Conservation (phyloP, 352 stramenopile genomes). For the Phytophthora idaei region DNA sequence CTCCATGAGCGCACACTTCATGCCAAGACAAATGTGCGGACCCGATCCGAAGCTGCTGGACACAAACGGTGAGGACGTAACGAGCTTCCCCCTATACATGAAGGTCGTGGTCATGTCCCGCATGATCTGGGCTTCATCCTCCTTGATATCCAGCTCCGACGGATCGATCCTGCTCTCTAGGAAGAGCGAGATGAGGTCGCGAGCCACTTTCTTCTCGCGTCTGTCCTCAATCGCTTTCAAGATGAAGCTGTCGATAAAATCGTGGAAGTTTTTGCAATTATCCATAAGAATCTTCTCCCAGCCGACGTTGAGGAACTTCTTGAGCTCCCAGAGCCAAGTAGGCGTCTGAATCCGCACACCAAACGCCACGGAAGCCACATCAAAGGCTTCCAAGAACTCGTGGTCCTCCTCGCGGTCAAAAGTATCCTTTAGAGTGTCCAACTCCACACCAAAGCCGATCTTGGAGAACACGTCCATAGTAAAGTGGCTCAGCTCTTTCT, state of each 20-base stretch:
- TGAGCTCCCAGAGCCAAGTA: slow-evolving; percentile 46
- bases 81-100: slow-evolving; percentile 50
- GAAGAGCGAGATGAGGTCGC: slow-evolving; percentile 55
- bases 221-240: slow-evolving; percentile 41
- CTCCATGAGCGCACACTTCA: slow-evolving; percentile 58
- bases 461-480: slow-evolving; percentile 66
- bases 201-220: slow-evolving; percentile 41
- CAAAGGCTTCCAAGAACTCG: slow-evolving; percentile 52
- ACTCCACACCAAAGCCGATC: slow-evolving; percentile 59
- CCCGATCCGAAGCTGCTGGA: slow-evolving; percentile 55
- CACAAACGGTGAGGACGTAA: slow-evolving; percentile 26
- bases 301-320: slow-evolving; percentile 38
- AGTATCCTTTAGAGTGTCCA: slow-evolving; percentile 40
- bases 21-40: slow-evolving; percentile 60
- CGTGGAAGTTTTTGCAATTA: slow-evolving; percentile 42
- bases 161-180: slow-evolving; percentile 39
- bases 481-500: slow-evolving; percentile 52
- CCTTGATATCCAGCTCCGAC: slow-evolving; percentile 26
- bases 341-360: slow-evolving; percentile 35
- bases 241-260: slow-evolving; percentile 54
- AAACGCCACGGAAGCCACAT: slow-evolving; percentile 31
- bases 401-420: slow-evolving; percentile 37
- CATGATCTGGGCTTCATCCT: slow-evolving; percentile 45
- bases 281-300: slow-evolving; percentile 47
- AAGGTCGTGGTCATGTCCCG: slow-evolving; percentile 78